Percentiles rank a stretch among this genome's conserved stretches.
These are phyloP conservation scores for Kokia cookei DNA, from an alignment of 441 rosid species.

Conservation along the genomic window DNA sequence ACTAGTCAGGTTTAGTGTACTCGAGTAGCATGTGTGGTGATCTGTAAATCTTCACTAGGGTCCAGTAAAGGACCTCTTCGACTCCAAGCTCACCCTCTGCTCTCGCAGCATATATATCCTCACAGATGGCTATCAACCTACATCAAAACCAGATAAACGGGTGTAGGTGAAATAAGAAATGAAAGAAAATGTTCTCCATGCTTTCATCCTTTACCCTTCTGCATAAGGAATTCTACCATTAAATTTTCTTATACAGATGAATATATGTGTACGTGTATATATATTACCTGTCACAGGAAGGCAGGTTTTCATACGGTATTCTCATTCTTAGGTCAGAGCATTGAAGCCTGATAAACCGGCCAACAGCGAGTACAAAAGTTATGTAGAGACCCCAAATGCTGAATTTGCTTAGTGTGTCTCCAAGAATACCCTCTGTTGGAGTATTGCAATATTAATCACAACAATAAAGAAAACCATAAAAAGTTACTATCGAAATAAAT, in stretches of 20 bases:
- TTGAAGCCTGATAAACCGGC: constrained; percentile 98
- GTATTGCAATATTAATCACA: constrained; percentile 6
- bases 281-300: constrained; percentile 91
- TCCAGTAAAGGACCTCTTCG: constrained; percentile 99
- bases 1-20: constrained; percentile 79
- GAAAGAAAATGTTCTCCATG: not conserved
- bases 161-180: not conserved
- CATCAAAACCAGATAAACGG: constrained; percentile 15
- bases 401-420: constrained; percentile 99
- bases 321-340: constrained; percentile 99
- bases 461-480: constrained; percentile 6
- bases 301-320: constrained; percentile 96
- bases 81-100: constrained; percentile 98
- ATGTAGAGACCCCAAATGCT: constrained; percentile 99
- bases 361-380: constrained; percentile 98
- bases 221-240: not conserved
- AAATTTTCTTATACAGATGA: not conserved
- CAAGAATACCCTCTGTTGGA: constrained; percentile 90
- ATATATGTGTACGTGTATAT: too few species aligned
- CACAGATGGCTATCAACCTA: constrained; percentile 96
- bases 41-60: constrained; percentile 92
- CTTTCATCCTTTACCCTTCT: not conserved
- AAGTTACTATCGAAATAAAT: not conserved
- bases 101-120: constrained; percentile 95
- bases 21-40: constrained; percentile 99